Evolutionary conservation across 352 stramenopile genomes (phyloP), one percentile per base, ranked within the genome.

Genomic region (Phytophthora europaea): DNA sequence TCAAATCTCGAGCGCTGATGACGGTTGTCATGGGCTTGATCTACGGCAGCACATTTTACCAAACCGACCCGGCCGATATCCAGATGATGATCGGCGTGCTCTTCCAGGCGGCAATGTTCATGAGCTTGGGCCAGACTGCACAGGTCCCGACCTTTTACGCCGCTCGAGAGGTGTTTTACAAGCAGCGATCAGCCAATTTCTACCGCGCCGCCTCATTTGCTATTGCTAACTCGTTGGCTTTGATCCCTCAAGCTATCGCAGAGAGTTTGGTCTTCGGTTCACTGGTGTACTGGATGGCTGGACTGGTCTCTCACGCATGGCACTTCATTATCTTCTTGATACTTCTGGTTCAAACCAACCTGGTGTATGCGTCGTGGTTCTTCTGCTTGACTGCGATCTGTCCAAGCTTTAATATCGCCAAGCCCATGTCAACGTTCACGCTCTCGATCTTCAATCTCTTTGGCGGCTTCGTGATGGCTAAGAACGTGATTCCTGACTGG

Each of bases 271-370:
- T 91, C 12, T 95, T 96, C 72, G 89, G 84, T 7, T 89, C 81
- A 16, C 68, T 96, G 52, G 61, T 96, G 3, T 96, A 96, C 62
- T 97, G 87, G 78, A 87, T 96, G 72, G 78, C 88, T 66, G 90
- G 90, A 20, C 75, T 83, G 31, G 67, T 72, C 9, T 26, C 40
- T 1, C 34, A 80, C 18, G 79, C 53, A 2, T 52, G 48, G 2
- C 50, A 61, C 4, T 89, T 79, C 52, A 23, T 89, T 10, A 62
- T 83, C 8, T 89, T 79, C 60, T 31, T 81, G 20, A 40, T 77
- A 6, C 15, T 80, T 2, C 43, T 86, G 26, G 36, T 89, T 0
- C 20, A 71, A 34, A 75, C 54, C 8, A 80, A 87, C 33, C 15
- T 90, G 20, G 61, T 67, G 28, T 85, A 82, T 22, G 65, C 59